Evolutionary conservation across 169 alveolate genomes (phyloP).

Genomic region (Cryptosporidium sp.): DNA sequence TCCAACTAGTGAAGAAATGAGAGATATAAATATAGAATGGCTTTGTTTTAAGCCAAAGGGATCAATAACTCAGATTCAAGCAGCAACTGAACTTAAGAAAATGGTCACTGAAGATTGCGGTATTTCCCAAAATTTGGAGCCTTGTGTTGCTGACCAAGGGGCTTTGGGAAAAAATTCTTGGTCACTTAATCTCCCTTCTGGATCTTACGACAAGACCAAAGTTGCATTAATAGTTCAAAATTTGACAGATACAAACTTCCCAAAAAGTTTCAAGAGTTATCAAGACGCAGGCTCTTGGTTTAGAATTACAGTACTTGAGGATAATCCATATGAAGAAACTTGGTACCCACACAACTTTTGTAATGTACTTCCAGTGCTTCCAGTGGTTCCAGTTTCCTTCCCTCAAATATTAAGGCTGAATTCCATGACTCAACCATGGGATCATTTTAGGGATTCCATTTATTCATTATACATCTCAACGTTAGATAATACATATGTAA

Average conservation of each 20-base stretch:
- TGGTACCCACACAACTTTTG: constrained; percentile 61
- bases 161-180: constrained; percentile 30
- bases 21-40: constrained; percentile 42
- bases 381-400: constrained; percentile 27
- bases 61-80: constrained; percentile 61
- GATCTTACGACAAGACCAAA: constrained; percentile 35
- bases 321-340: constrained; percentile 52
- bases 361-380: constrained; percentile 63
- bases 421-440: constrained; percentile 68
- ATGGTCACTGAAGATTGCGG: constrained; percentile 36
- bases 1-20: constrained; percentile 43
- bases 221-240: constrained; percentile 59
- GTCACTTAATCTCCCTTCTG: constrained; percentile 37
- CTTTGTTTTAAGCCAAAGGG: constrained; percentile 50
- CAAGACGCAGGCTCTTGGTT: constrained; percentile 65
- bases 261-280: constrained; percentile 21
- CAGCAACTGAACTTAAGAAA: constrained; percentile 58
- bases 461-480: constrained; percentile 49
- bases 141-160: constrained; percentile 20
- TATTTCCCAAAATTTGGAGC: constrained; percentile 4
- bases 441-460: constrained; percentile 64
- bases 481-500: constrained; percentile 19
- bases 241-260: constrained; percentile 58
- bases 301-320: constrained; percentile 30
- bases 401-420: constrained; percentile 61